Percentiles rank a stretch among this genome's conserved stretches.
Conservation (phyloP, 2,329 filamentous ascomycete genomes). For the Lomentospora prolificans region DNA sequence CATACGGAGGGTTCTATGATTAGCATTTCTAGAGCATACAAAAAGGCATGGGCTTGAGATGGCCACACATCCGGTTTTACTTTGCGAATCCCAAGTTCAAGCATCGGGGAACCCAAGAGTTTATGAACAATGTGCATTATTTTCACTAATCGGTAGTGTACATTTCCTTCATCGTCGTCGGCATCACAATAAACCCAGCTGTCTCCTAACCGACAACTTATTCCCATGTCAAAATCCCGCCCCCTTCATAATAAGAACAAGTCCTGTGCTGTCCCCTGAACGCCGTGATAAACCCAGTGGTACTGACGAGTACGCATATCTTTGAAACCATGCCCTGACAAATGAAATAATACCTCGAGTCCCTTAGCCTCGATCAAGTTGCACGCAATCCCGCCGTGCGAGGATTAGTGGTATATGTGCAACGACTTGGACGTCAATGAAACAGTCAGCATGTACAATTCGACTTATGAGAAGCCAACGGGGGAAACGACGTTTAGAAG, state of each 20-base stretch:
- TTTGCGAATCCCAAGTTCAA: no score
- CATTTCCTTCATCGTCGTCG: slow-evolving; percentile 3
- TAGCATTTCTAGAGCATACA: neutral
- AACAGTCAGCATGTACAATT: neutral
- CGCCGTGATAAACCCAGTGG: neutral
- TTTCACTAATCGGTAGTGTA: slow-evolving; percentile 1
- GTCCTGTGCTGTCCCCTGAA: slow-evolving; percentile 4
- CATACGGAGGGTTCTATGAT: neutral
- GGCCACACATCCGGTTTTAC: no score
- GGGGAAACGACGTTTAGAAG: slow-evolving; percentile 55
- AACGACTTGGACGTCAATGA: neutral
- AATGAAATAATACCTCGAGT: neutral
- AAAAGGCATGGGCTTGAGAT: no score
- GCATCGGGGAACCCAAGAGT: no score
- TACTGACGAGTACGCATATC: neutral
- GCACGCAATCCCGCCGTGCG: neutral
- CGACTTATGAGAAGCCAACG: neutral
- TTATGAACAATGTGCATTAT: neutral
- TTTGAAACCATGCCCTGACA: neutral
- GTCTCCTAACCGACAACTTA: neutral
- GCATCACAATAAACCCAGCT: neutral
- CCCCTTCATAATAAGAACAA: neutral
- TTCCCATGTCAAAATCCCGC: neutral
- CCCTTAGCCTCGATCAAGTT: neutral
- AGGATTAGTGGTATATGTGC: neutral